These are phyloP conservation scores for Solanum hybrid DNA, from an alignment of 305 asterid species.

Conservation along the genomic window DNA sequence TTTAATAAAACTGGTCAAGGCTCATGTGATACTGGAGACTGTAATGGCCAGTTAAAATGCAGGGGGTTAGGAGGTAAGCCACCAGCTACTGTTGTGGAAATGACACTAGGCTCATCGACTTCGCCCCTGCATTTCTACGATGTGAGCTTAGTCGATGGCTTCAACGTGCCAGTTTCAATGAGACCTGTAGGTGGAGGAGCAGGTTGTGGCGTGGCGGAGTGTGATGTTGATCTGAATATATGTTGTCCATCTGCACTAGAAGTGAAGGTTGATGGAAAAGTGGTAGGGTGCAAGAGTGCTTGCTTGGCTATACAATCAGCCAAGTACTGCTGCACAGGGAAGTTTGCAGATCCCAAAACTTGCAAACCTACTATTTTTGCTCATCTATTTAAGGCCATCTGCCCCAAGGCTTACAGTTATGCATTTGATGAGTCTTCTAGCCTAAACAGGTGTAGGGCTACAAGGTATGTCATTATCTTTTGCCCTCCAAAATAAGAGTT, in stretches of 20 bases:
- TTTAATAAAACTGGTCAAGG: conserved; percentile 50
- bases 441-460: conserved; percentile 73
- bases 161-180: conserved; percentile 78
- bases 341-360: conserved; percentile 43
- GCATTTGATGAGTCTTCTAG: conserved; percentile 85
- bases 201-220: conserved; percentile 81
- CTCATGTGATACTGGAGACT: conserved; percentile 70
- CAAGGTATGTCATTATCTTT: conserved; percentile 65
- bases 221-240: conserved; percentile 59
- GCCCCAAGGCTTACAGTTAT: conserved; percentile 77
- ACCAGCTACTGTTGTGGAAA: conserved; percentile 90
- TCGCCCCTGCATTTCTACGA: conserved; percentile 84
- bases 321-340: conserved; percentile 81
- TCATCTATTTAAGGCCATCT: conserved; percentile 68
- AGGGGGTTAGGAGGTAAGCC: conserved; percentile 61
- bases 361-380: conserved; percentile 75
- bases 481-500: conserved; percentile 55
- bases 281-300: conserved; percentile 89
- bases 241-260: conserved; percentile 86
- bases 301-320: conserved; percentile 84
- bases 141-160: conserved; percentile 83
- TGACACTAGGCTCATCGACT: conserved; percentile 62
- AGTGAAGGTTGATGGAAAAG: conserved; percentile 48
- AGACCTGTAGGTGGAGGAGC: conserved; percentile 77
- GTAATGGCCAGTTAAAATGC: conserved; percentile 56